Base-by-base conservation (phyloP, 2,329 filamentous ascomycete species). In the Aschersonia sp. region DNA sequence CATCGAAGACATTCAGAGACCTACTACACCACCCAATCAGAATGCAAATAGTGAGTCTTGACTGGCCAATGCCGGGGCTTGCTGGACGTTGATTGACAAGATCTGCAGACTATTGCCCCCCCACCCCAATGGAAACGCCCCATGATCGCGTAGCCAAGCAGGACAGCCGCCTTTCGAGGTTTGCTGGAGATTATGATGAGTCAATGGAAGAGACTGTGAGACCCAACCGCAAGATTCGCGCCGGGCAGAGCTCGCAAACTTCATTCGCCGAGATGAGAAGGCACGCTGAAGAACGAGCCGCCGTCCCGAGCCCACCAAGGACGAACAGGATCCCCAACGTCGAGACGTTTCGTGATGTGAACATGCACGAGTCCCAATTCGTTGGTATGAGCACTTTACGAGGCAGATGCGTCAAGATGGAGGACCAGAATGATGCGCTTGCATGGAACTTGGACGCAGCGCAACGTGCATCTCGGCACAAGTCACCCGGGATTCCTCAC, bases 151-250 rank as follows among this genome's bases (percentile, higher is more conserved):
- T 66, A 41, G 56, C 61, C 43, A 72, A 72, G 62, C 64, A 68
- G 39, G 59, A 66, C 44, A 53, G 62, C 12, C 62, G 63, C 4
- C 66, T 67, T 3, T 66, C 61, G 54, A 63, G 82, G 47, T 83
- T 83, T 56, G 61, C 71, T 3, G 76, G 81, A 30, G 71, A 69
- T 43, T 80, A 79, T 52, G 79, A 83, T 55, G 77, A 78, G 60
- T 80, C 77, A 11, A 77, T 80, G 73, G 77, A 81, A 56, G 77
- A 80, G 61, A 81, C 78, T 0, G 70, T 82, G 55, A 81, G 80
- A 63, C 77, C 78, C 5, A 56, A 61, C 11, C 67, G 69, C 35
- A 64, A 68, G 41, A 64, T 59, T 47, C 67, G 64, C 32, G 56
- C 60, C 32, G 71, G 68, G 50, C 65, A 60, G 49, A 67, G 70